Evolutionary conservation across 495 filamentous ascomycete species (phyloP), one percentile per base, ranked within the genome.

Genomic region (Penicillium salamii): DNA sequence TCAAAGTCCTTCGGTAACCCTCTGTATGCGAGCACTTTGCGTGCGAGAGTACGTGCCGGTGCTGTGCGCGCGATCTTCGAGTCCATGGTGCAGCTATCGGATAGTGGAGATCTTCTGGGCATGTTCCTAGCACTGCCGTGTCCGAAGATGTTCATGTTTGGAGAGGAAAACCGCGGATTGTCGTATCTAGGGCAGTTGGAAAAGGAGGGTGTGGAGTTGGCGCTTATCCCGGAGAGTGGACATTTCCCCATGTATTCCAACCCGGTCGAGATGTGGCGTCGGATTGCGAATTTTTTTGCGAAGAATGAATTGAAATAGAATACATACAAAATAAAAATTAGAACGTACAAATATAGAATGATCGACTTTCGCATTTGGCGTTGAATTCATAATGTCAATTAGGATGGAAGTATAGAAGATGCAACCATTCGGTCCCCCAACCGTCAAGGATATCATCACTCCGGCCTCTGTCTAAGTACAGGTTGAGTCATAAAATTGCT

Each of bases 201-300:
- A 44, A 35, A 54, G 38, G 46, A 54, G 11, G 52, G 50, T 1
- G 59, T 66, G 18, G 59, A 60, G 31, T 52, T 66, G 50, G 62
- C 59, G 41, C 14, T 49, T 39, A 62, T 66, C 15, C 13, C 36
- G 32, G 41, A 46, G 14, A 56, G 54, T 50, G 62, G 59, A n/a
- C 57, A 62, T 57, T 65, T 65, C 26, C 62, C 62, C 2, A 65
- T 66, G 62, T 66, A 66, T 50, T 59, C 62, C 7, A 62, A 62
- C 20, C 62, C 59, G 28, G 47, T 56, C 28, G 59, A 60, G 28
- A 66, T 66, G 56, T 59, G 53, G 49, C 36, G 52, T 2, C 48
- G 47, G 37, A 57, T 62, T 41, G 45, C 31, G 33, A 42, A 7
- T 1, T 59, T 66, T 42, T 45, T 62, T 26, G 23, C 23, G 8